Conservation (phyloP, 1,139 yeast genomes). For the Lodderomyces elongisporus region DNA sequence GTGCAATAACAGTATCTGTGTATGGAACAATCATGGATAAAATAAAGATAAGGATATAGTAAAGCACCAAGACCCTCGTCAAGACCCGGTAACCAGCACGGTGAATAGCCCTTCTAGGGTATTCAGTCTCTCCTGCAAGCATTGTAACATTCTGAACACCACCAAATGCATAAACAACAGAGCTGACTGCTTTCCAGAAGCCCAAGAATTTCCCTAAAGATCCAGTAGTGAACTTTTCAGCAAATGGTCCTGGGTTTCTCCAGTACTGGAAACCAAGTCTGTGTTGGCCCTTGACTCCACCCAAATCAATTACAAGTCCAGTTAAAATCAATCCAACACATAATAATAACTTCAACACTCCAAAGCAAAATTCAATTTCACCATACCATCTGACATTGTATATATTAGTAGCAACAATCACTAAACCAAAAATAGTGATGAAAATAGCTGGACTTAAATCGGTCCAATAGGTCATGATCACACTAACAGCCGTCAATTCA, state of each 20-base stretch:
- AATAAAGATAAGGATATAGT: constrained; percentile 38
- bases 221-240: constrained; percentile 54
- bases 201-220: constrained; percentile 48
- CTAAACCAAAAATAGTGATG: constrained; percentile 23
- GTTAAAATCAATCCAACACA: constrained; percentile 22
- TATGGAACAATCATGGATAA: constrained; percentile 45
- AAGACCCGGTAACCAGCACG: constrained; percentile 45
- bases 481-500: constrained; percentile 24
- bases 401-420: constrained; percentile 21
- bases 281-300: constrained; percentile 22
- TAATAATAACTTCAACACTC: constrained; percentile 23
- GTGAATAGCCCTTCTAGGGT: constrained; percentile 45
- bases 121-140: constrained; percentile 44
- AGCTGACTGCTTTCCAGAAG: constrained; percentile 22
- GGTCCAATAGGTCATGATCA: constrained; percentile 23
- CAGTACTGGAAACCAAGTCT: constrained; percentile 26
- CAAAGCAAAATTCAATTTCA: constrained; percentile 29
- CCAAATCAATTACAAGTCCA: constrained; percentile 25
- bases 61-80: constrained; percentile 40
- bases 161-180: constrained; percentile 26
- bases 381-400: constrained; percentile 27
- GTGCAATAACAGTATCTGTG: constrained; percentile 34
- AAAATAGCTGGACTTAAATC: constrained; percentile 22
- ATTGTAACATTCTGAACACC: constrained; percentile 37
- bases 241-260: constrained; percentile 30